These are phyloP conservation scores for Kernera saxatilis DNA, from an alignment of 345 rosid species.

Conservation along the genomic window DNA sequence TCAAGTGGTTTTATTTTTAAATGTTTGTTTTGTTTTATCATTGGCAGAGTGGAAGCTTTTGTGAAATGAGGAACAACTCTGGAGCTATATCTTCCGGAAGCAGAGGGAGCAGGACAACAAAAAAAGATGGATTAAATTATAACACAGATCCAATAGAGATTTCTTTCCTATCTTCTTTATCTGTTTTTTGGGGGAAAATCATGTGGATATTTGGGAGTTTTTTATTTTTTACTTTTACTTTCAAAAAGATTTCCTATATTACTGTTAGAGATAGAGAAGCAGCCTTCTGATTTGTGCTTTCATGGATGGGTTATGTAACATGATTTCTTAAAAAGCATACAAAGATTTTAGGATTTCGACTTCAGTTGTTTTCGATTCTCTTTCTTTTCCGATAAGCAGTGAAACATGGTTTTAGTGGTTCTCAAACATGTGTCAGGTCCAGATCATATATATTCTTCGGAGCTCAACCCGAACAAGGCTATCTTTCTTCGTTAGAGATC, in stretches of 20 bases:
- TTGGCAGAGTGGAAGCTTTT: slow-evolving; percentile 23
- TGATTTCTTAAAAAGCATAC: neutral
- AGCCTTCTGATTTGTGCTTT: neutral
- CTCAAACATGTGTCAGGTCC: neutral
- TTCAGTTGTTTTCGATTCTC: neutral
- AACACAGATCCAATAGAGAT: slow-evolving; percentile 1
- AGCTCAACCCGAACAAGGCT: too few relatives aligned
- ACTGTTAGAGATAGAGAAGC: slow-evolving; percentile 9
- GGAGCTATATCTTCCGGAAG: neutral
- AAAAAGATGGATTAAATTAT: neutral
- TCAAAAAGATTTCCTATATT: neutral
- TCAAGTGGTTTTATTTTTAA: too few relatives aligned
- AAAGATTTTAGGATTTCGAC: neutral
- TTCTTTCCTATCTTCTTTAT: slow-evolving; percentile 2
- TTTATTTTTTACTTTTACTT: neutral
- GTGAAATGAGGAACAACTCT: neutral
- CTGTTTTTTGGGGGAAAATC: neutral
- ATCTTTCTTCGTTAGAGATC: too few relatives aligned
- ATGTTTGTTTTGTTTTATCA: neutral
- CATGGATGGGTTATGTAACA: slow-evolving; percentile 9
- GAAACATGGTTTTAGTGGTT: neutral
- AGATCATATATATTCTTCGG: too few relatives aligned
- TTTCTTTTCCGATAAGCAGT: neutral
- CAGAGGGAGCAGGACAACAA: neutral
- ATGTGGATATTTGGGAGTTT: slow-evolving; percentile 18